These are phyloP conservation scores for Boletus coccyginus DNA, from an alignment of 768 basidiomycete genomes.

Conservation along the genomic window DNA sequence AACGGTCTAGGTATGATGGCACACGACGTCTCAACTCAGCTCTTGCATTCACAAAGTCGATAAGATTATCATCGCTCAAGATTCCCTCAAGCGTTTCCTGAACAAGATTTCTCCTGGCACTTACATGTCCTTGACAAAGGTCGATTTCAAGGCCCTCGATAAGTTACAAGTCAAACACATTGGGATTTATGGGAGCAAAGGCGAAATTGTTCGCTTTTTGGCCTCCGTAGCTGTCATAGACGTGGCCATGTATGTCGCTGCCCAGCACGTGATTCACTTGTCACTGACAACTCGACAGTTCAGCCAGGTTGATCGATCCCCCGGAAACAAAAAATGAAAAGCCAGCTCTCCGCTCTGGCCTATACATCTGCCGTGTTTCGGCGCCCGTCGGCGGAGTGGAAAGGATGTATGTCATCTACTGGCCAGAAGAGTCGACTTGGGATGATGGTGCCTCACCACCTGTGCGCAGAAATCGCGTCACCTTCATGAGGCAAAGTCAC, in stretches of 20 bases:
- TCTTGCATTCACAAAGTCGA: constrained; percentile 40
- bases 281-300: constrained; percentile 10
- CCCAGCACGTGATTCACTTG: neutral
- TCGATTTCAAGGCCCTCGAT: constrained; percentile 56
- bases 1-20: constrained; percentile 47
- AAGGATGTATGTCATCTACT: constrained; percentile 51
- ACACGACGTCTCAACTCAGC: neutral
- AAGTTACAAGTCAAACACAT: constrained; percentile 42
- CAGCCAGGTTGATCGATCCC: constrained; percentile 6
- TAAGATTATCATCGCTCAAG: constrained; percentile 60
- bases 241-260: constrained; percentile 36
- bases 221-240: constrained; percentile 36
- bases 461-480: constrained; percentile 49
- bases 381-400: constrained; percentile 6
- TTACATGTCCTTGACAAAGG: constrained; percentile 52
- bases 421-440: constrained; percentile 64
- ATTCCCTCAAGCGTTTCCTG: constrained; percentile 46
- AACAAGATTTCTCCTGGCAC: constrained; percentile 49
- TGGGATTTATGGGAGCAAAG: constrained; percentile 56
- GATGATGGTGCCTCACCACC: constrained; percentile 47
- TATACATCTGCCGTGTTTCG: constrained; percentile 42
- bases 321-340: neutral
- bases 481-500: constrained; percentile 53
- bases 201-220: constrained; percentile 49
- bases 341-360: constrained; percentile 45